A percentile compares a stretch with the other conserved stretches of the same genome.
phyloP scores from a whole-genome alignment of 1,139 yeast genomes.

The Taiozyma onychis region DNA sequence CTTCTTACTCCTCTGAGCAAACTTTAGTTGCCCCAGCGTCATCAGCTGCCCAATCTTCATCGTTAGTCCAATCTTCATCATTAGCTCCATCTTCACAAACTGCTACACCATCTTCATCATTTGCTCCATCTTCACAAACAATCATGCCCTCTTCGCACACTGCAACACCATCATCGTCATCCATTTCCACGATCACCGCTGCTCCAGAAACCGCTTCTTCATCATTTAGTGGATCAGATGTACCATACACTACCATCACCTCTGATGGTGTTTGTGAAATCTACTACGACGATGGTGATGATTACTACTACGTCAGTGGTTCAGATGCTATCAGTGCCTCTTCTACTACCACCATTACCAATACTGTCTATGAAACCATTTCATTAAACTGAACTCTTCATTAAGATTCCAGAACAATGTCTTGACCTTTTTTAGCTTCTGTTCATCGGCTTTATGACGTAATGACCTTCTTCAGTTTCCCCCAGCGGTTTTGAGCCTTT shows the following conservation, averaged over 20 bases:
- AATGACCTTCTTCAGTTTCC: not conserved
- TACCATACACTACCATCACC: constrained; percentile 18
- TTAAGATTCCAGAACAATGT: not conserved
- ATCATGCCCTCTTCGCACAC: not conserved
- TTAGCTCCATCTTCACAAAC: not conserved
- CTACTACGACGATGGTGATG: constrained; percentile 24
- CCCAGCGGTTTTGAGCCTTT: not conserved
- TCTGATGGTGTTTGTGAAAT: constrained; percentile 25
- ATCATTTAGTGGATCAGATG: constrained; percentile 9
- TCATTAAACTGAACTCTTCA: constrained; percentile 9
- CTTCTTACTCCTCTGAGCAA: constrained; percentile 1
- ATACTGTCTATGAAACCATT: constrained; percentile 22
- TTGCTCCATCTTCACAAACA: constrained; percentile 3
- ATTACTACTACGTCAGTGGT: constrained; percentile 32
- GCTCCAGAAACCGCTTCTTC: constrained; percentile 19
- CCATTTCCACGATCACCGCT: constrained; percentile 18
- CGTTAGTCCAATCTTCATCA: not conserved
- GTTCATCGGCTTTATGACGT: not conserved
- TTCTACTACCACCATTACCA: constrained; percentile 24
- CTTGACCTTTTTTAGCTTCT: not conserved
- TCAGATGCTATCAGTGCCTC: constrained; percentile 27
- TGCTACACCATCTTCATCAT: constrained; percentile 2
- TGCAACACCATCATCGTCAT: constrained; percentile 5
- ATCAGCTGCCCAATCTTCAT: not conserved
- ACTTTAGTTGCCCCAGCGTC: not conserved